Evolutionary conservation across 352 stramenopile species (phyloP), one percentile per base, ranked within the genome.

Genomic region (Pythium periplocum): DNA sequence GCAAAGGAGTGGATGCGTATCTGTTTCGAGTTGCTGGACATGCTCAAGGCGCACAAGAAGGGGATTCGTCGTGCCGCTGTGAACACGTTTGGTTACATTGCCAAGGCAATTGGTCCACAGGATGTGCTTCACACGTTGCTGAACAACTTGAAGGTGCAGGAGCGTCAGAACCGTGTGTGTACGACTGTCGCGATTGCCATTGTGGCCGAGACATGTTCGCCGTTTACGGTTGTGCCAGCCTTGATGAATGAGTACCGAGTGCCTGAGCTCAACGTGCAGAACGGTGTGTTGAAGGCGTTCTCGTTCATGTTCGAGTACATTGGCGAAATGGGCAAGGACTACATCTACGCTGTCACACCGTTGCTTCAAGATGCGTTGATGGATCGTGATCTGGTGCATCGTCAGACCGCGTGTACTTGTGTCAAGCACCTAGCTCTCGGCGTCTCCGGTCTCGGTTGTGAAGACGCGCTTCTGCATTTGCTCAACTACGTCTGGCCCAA

Each of bases 281-380:
- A 99, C 72, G 97, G 97, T 69, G 97, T 99, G 7, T 75, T 99
- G 8, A 99, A 99, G 77, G 95, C 97, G 4, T 89, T 99, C 39
- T 98, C 92, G 57, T 99, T 99, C 76, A 99, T 99, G 96, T 99
- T 99, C 66, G 96, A 99, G 83, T 99, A 99, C 82, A 99, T 99
- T 83, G 97, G 97, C 56, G 96, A 99, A 65, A 98, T 99, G 93
- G 95, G 90, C 53, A 98, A 98, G 75, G 97, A 99, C 73, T 99
- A 99, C 74, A 98, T 99, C 46, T 99, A 99, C 73, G 95, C 96
- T 2, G 96, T 99, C n/a, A 87, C 93, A 3, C 96, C 97, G 12
- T 69, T 99, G 51, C 82, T 99, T 12, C 96, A 99, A 66, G 97
- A 99, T 74, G 97, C 97, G 38, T 81, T 99, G 7, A 99, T 98